Percentiles rank a stretch among this genome's conserved stretches.
phyloP scores from a whole-genome alignment of 2,329 filamentous ascomycete species.

The Colletotrichum higginsianum region DNA sequence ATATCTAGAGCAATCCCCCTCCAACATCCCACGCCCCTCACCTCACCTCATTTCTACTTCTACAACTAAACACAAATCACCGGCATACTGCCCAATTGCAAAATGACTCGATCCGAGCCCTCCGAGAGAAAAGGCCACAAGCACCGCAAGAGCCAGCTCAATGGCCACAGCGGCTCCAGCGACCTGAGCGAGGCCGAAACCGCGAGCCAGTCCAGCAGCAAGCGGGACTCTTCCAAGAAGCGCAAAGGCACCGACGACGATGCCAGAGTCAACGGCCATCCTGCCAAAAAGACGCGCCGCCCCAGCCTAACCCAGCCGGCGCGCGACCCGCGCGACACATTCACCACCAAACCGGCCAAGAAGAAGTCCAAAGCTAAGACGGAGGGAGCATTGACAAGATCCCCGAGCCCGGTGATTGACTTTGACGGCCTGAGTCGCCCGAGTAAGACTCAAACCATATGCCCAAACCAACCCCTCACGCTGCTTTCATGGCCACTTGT shows the following conservation, averaged over 20 bases:
- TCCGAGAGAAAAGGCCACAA: conserved; percentile 52
- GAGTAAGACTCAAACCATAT: conserved; percentile 54
- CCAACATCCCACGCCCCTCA: conserved; percentile 8
- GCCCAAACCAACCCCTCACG: no score
- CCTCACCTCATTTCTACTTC: no score
- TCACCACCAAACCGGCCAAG: conserved; percentile 51
- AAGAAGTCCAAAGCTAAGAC: conserved; percentile 52
- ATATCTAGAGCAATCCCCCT: conserved; percentile 13
- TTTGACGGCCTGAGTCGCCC: conserved; percentile 74
- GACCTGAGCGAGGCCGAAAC: conserved; percentile 39
- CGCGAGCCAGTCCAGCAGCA: conserved; percentile 42
- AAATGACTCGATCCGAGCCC: conserved; percentile 51
- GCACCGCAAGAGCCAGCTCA: conserved; percentile 47
- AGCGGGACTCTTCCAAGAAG: conserved; percentile 38
- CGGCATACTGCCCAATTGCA: conserved; percentile 51
- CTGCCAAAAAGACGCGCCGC: conserved; percentile 54
- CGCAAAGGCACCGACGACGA: conserved; percentile 44
- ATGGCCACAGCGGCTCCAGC: conserved; percentile 45
- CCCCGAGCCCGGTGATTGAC: conserved; percentile 69
- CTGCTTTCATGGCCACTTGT: no score
- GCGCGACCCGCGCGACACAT: conserved; percentile 72
- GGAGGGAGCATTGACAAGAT: conserved; percentile 49
- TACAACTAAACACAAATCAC: conserved; percentile 8
- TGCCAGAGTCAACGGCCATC: conserved; percentile 51
- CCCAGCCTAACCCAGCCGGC: conserved; percentile 73